Conservation (phyloP, 1,284 basidiomycete species). For the Schizophyllum commune region DNA sequence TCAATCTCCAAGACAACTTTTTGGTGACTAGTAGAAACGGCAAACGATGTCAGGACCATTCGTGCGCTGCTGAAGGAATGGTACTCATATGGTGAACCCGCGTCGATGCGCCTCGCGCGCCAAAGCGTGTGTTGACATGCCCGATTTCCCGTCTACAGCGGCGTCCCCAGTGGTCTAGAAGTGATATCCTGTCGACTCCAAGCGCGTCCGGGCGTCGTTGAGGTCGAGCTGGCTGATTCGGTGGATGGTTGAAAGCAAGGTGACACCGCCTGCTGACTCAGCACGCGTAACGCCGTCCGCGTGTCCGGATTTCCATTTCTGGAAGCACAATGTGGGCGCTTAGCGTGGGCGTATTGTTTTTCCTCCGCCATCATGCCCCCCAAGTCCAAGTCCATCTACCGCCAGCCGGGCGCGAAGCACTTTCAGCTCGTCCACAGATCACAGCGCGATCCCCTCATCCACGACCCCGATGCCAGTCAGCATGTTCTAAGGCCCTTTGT, state of each 20-base stretch:
- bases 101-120: constrained; percentile 21
- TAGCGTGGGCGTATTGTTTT: constrained; percentile 6
- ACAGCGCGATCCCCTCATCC: constrained; percentile 90
- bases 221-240: background rate
- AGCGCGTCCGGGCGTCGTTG: background rate
- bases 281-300: no score
- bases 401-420: constrained; percentile 82
- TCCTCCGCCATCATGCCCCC: constrained; percentile 43
- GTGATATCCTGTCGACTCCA: background rate
- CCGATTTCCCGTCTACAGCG: background rate
- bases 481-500: constrained; percentile 85
- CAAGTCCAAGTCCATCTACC: constrained; percentile 81
- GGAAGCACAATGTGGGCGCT: background rate
- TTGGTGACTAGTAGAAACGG: constrained; percentile 81
- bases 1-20: constrained; percentile 87
- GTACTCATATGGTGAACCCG: constrained; percentile 81
- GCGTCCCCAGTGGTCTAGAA: background rate
- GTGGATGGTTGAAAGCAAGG: background rate
- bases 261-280: background rate
- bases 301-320: background rate
- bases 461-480: constrained; percentile 85
- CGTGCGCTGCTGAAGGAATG: constrained; percentile 19
- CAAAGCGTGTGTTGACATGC: background rate
- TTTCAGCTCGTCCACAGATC: constrained; percentile 98
- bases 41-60: constrained; percentile 38